phyloP scores from a whole-genome alignment of 352 stramenopile genomes.

The Peronospora tabacina region DNA sequence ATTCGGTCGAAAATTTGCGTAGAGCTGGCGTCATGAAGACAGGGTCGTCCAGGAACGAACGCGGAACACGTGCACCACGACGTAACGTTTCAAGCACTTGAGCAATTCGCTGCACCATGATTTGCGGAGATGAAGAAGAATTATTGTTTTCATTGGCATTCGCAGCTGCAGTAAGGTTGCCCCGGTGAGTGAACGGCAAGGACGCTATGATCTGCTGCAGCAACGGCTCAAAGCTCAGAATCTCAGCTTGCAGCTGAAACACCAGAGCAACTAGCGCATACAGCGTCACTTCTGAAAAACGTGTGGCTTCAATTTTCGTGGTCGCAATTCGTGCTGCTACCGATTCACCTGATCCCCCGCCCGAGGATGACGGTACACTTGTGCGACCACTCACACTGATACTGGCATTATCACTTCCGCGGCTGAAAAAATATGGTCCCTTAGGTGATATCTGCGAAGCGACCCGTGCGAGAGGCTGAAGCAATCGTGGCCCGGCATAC shows the following conservation, averaged over 20 bases:
- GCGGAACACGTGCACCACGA: conserved; percentile 33
- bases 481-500: conserved; percentile 63
- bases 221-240: conserved; percentile 68
- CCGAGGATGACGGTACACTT: conserved; percentile 7
- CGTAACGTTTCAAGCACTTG: conserved; percentile 51
- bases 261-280: conserved; percentile 63
- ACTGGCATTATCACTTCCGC: conserved; percentile 28
- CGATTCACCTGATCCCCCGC: conserved; percentile 11
- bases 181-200: conserved; percentile 36
- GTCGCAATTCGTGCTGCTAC: conserved; percentile 38
- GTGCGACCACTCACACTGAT: conserved; percentile 5
- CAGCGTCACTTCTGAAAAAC: conserved; percentile 69
- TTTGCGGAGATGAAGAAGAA: conserved; percentile 28
- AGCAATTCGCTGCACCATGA: conserved; percentile 43
- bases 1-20: conserved; percentile 32
- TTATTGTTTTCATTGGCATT: conserved; percentile 14
- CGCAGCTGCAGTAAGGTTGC: conserved; percentile 15
- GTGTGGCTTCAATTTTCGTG: conserved; percentile 55
- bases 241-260: conserved; percentile 67
- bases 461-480: conserved; percentile 64
- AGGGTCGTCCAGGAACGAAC: conserved; percentile 45
- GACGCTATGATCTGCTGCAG: conserved; percentile 55
- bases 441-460: conserved; percentile 68
- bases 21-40: conserved; percentile 42
- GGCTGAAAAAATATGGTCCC: conserved; percentile 51